These are phyloP conservation scores for Neurospora discreta DNA, from an alignment of 495 filamentous ascomycete species.

Conservation along the genomic window DNA sequence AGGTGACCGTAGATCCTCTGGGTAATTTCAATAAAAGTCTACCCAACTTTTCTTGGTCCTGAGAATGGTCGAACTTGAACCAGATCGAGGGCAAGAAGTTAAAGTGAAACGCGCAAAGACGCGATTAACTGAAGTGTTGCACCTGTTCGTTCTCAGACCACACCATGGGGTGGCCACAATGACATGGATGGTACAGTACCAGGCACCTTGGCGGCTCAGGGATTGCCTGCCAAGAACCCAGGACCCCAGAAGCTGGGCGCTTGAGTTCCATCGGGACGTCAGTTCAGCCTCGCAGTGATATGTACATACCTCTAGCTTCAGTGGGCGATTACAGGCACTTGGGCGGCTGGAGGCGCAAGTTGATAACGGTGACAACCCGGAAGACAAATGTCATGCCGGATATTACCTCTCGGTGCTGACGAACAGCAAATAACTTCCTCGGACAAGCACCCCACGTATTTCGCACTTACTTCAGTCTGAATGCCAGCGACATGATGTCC, in stretches of 20 bases:
- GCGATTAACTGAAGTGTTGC: neutral
- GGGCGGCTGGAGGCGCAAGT: neutral
- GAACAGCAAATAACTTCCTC: neutral
- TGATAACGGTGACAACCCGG: neutral
- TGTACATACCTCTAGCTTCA: no score
- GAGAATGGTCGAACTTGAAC: neutral
- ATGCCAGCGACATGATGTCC: conserved; percentile 14
- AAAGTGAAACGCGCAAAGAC: neutral
- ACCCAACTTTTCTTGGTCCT: neutral
- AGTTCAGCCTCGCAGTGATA: neutral
- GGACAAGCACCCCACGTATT: neutral
- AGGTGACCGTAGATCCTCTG: neutral
- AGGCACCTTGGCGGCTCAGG: neutral
- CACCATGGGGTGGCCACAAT: neutral
- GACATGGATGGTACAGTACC: neutral
- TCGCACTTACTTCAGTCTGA: neutral
- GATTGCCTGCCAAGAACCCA: neutral
- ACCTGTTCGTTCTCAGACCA: neutral
- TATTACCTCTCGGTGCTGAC: neutral
- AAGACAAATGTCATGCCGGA: neutral
- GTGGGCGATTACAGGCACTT: neutral
- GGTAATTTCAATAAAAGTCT: neutral
- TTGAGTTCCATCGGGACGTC: neutral
- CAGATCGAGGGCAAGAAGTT: neutral
- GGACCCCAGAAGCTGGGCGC: neutral